Evolutionary conservation across 139 green algal genomes (phyloP).

Genomic region (Edaphochlamys debaryana): DNA sequence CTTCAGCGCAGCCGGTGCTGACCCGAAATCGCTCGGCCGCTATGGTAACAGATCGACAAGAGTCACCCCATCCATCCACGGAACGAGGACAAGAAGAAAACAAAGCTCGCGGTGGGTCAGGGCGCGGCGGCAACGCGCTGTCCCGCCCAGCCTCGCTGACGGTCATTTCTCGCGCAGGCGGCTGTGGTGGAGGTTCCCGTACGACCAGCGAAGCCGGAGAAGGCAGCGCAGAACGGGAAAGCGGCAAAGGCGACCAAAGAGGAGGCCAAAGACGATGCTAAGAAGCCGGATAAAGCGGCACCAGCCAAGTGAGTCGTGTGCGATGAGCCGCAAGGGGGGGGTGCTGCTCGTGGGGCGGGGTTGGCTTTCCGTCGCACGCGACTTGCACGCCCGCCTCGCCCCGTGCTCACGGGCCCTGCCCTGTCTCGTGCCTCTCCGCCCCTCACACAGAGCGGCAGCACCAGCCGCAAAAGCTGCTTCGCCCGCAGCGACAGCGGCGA

Average conservation of each 20-base stretch:
- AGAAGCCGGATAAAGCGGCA: too few species aligned
- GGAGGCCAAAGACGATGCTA: constrained; percentile 23
- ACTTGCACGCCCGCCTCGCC: too few species aligned
- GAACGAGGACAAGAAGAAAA: constrained; percentile 82
- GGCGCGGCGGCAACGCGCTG: too few species aligned
- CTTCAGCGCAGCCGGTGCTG: too few species aligned
- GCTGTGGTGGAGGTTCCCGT: constrained; percentile 5
- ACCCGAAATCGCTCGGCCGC: too few species aligned
- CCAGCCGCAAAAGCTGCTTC: not conserved
- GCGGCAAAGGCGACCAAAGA: constrained; percentile 26
- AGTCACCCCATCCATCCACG: constrained; percentile 81
- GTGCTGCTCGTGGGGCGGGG: too few species aligned
- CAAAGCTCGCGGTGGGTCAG: constrained; percentile 54
- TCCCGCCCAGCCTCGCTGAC: too few species aligned
- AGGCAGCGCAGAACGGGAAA: constrained; percentile 38
- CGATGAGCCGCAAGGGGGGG: too few species aligned
- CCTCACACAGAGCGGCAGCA: not conserved
- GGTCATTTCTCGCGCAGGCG: not conserved
- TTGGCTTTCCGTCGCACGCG: too few species aligned
- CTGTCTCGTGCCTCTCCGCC: too few species aligned
- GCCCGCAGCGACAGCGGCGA: not conserved
- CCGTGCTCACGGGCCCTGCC: too few species aligned
- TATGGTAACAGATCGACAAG: constrained; percentile 89
- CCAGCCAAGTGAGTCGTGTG: constrained; percentile 15
- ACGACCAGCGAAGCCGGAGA: constrained; percentile 16